phyloP scores from a whole-genome alignment of 148 eudicot genomes.

The Gaultheria prostrata region DNA sequence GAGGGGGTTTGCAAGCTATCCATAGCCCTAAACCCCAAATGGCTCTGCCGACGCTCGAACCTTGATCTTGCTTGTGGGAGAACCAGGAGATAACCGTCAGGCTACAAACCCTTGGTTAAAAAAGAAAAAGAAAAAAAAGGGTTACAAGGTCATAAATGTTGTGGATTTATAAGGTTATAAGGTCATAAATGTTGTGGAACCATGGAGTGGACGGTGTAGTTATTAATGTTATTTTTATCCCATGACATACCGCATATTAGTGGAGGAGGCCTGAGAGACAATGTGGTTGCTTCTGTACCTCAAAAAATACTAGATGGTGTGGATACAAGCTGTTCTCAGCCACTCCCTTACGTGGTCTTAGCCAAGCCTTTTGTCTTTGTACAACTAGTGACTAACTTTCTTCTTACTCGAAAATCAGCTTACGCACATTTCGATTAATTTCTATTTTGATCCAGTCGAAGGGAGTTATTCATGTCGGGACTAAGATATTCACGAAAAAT shows the following conservation, averaged over 20 bases:
- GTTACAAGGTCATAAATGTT: no score
- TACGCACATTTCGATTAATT: no score
- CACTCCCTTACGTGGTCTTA: constrained; percentile 5
- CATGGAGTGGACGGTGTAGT: not conserved
- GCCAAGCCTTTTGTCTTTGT: not conserved
- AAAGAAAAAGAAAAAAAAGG: no score
- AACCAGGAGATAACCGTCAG: no score
- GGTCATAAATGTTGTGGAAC: not conserved
- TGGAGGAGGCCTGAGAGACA: not conserved
- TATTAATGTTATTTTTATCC: not conserved
- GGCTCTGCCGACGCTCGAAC: no score
- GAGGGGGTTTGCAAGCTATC: no score
- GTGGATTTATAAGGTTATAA: not conserved
- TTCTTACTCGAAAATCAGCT: not conserved
- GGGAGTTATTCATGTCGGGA: no score
- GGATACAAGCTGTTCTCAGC: not conserved
- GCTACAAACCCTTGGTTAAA: no score
- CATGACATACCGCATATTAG: not conserved
- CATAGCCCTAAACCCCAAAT: no score
- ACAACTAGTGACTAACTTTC: not conserved
- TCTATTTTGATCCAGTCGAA: no score
- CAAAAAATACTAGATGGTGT: not conserved
- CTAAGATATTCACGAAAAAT: no score
- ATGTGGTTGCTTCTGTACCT: not conserved
- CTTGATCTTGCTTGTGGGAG: no score